Evolutionary conservation across 2,329 filamentous ascomycete genomes (phyloP), one percentile per base, ranked within the genome.

Genomic region (Monosporascus sp.): DNA sequence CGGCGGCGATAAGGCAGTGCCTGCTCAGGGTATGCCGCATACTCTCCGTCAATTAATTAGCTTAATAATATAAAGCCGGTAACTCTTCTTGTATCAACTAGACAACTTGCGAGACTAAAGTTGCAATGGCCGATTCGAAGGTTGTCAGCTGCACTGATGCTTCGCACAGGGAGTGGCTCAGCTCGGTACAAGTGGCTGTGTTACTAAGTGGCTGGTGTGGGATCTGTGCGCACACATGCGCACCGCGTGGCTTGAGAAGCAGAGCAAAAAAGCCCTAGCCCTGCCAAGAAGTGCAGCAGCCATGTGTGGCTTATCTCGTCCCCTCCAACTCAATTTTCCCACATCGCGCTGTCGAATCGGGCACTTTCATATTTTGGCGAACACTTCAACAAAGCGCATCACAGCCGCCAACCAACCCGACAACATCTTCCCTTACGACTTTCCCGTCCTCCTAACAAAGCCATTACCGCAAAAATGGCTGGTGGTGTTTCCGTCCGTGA

Each of bases 401-500:
- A 46, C 24, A 46, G 25, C 43, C 22, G 5, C 22, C 43, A 24
- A 46, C 43, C 43, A 24, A 46, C 9, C n/a, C 24, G 24, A 25
- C 43, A 25, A 25, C 22, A n/a, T 6, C 22, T n/a, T 6, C 22
- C 43, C 22, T 14, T 46, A 25, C 43, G 43, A 31, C 24, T 50
- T 46, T 27, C 43, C 47, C 5, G 41, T 43, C 41, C 46, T 43
- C 27, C 35, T 50, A 36, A 54, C 61, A 59, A 46, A 61, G 54
- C 48, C 57, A 67, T 70, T 65, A 83, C 80, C 81, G 80, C 79
- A 79, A 90, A 81, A 75, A 92, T 92, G 89, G 77, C 79, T 73
- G 83, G 87, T 77, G 89, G 88, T 77, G 82, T 90, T 74, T 83
- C 80, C 69, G 89, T 93, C 78, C 88, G 88, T 79, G 89, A 92